Conservation (phyloP, 2,329 filamentous ascomycete genomes). For the Ceratocystis variospora region DNA sequence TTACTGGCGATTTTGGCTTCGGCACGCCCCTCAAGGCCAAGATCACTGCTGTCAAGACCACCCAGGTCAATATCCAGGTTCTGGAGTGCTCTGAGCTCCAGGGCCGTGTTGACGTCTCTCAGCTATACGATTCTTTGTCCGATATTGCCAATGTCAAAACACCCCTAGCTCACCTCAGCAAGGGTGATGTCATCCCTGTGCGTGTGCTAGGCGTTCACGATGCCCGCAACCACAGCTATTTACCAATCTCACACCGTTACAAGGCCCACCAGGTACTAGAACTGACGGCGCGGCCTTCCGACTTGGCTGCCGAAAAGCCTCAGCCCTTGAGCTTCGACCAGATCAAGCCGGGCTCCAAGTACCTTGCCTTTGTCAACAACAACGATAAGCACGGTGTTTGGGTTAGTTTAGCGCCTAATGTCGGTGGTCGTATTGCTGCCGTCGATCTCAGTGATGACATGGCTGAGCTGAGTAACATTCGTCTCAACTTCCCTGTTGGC, state of each 20-base stretch:
- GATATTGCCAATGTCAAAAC: slow-evolving; percentile 71
- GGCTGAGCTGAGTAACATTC: slow-evolving; percentile 60
- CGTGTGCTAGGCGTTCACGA: slow-evolving; percentile 80
- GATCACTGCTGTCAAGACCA: slow-evolving; percentile 74
- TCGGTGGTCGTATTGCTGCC: slow-evolving; percentile 68
- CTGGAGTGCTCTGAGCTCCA: slow-evolving; percentile 61
- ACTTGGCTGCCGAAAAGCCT: slow-evolving; percentile 35
- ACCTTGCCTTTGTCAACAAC: slow-evolving; percentile 86
- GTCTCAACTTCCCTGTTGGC: slow-evolving; percentile 75
- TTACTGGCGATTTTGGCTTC: slow-evolving; percentile 57
- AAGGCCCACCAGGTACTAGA: slow-evolving; percentile 73
- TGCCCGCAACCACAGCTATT: slow-evolving; percentile 75
- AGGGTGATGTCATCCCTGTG: slow-evolving; percentile 57
- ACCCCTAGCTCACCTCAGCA: slow-evolving; percentile 47
- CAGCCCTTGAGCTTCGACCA: slow-evolving; percentile 55
- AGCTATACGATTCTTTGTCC: slow-evolving; percentile 78
- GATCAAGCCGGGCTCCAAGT: slow-evolving; percentile 55
- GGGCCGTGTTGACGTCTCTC: slow-evolving; percentile 84
- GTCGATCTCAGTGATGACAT: slow-evolving; percentile 82
- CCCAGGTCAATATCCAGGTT: slow-evolving; percentile 81
- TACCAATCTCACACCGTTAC: slow-evolving; percentile 78
- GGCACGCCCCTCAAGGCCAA: slow-evolving; percentile 64
- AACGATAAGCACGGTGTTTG: slow-evolving; percentile 65
- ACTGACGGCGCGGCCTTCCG: slow-evolving; percentile 64
- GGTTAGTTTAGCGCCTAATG: slow-evolving; percentile 79